Conservation (phyloP, 805 yeast genomes). For the Alloascoidea hylecoeti region DNA sequence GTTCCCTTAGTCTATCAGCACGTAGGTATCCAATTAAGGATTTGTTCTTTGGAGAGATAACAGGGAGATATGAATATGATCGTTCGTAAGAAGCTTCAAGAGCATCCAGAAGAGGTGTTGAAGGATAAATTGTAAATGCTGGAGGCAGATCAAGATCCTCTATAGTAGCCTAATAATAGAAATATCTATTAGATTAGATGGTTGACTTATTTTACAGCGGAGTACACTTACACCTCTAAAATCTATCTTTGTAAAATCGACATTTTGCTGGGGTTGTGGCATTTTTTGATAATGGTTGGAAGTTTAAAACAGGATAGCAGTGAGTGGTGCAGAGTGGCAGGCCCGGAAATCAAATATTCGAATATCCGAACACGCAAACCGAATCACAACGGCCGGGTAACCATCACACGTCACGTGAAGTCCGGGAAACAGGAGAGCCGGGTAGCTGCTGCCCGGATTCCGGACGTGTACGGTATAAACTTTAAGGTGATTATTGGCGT, state of each 20-base stretch:
- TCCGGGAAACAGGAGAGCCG: too few relatives aligned
- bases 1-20: conserved; percentile 20
- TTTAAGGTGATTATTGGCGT: too few relatives aligned
- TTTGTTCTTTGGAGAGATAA: conserved; percentile 29
- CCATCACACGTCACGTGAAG: too few relatives aligned
- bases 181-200: conserved; percentile 6
- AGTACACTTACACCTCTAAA: conserved; percentile 13
- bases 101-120: conserved; percentile 31
- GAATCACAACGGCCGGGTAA: too few relatives aligned
- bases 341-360: too few relatives aligned
- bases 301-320: too few relatives aligned
- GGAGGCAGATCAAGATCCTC: conserved; percentile 48
- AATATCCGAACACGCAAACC: too few relatives aligned
- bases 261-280: too few relatives aligned
- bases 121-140: conserved; percentile 36
- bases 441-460: too few relatives aligned
- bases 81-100: conserved; percentile 40
- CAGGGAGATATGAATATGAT: conserved; percentile 39
- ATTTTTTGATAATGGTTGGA: too few relatives aligned
- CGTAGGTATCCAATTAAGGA: conserved; percentile 36
- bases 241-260: conserved; percentile 6
- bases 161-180: conserved; percentile 34
- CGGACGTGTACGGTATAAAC: too few relatives aligned
- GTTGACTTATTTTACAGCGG: not conserved
- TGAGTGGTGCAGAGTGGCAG: too few relatives aligned